Conservation (phyloP, 140 eudicot genomes). For the Ambrosia hybrid region DNA sequence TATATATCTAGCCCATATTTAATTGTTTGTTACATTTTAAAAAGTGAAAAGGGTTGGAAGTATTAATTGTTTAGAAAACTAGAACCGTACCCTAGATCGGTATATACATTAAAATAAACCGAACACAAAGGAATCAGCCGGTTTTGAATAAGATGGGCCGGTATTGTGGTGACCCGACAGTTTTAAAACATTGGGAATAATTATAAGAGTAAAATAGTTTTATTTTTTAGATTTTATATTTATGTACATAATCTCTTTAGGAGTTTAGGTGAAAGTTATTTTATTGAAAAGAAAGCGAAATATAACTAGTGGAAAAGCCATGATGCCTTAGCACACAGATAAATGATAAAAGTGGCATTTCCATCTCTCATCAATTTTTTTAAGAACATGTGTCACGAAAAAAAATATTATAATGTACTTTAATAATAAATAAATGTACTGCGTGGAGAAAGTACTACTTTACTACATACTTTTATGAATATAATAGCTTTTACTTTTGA, state of each 20-base stretch:
- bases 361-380: background rate
- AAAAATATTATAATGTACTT: background rate
- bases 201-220: background rate
- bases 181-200: background rate
- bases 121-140: no score
- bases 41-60: background rate
- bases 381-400: background rate
- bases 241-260: background rate
- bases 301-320: background rate
- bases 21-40: background rate
- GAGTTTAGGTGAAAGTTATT: background rate
- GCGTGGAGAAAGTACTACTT: background rate
- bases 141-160: no score
- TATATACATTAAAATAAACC: no score
- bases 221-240: background rate
- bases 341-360: background rate
- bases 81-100: no score
- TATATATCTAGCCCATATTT: background rate
- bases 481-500: no score
- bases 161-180: background rate
- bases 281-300: background rate
- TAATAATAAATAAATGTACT: background rate
- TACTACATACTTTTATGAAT: background rate
- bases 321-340: background rate
- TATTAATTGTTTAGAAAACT: background rate